A percentile compares a stretch with the other conserved stretches of the same genome.
Conservation (phyloP, 2,329 filamentous ascomycete species). For the Diatrype stigma region DNA sequence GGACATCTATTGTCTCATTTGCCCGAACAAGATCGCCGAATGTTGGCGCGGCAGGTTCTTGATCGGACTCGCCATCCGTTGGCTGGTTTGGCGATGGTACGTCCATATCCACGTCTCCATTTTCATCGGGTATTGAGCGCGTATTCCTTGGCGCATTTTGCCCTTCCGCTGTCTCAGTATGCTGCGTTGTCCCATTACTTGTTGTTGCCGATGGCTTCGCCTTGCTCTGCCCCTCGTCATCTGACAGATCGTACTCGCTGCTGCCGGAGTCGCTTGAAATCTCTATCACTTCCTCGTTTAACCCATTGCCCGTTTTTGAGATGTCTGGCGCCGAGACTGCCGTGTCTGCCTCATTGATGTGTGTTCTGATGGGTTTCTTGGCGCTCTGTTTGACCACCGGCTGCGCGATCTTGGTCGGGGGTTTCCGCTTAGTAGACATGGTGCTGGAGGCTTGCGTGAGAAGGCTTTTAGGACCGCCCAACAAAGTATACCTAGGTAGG, state of each 20-base stretch:
- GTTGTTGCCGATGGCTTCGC: slow-evolving; percentile 15
- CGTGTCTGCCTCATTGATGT: slow-evolving; percentile 56
- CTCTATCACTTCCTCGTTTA: slow-evolving; percentile 43
- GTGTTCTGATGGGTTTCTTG: slow-evolving; percentile 44
- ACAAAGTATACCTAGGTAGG: too few relatives aligned
- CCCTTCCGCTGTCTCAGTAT: slow-evolving; percentile 5
- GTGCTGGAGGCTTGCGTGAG: slow-evolving; percentile 4
- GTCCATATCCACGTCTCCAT: slow-evolving; percentile 25
- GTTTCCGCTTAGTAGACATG: slow-evolving; percentile 61
- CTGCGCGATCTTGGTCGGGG: slow-evolving; percentile 51
- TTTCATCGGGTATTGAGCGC: slow-evolving; percentile 17
- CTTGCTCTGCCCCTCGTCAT: slow-evolving; percentile 34
- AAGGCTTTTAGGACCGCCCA: background rate
- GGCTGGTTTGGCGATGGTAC: slow-evolving; percentile 23
- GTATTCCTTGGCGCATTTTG: slow-evolving; percentile 12
- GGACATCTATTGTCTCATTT: slow-evolving; percentile 72
- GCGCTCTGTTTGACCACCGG: slow-evolving; percentile 52
- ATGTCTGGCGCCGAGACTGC: slow-evolving; percentile 44
- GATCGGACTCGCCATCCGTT: slow-evolving; percentile 38
- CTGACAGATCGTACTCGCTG: slow-evolving; percentile 42
- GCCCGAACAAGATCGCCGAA: slow-evolving; percentile 84
- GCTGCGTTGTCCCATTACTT: slow-evolving; percentile 4
- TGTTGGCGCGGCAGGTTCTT: slow-evolving; percentile 56
- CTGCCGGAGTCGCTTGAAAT: slow-evolving; percentile 54
- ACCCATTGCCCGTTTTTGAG: slow-evolving; percentile 30